Evolutionary conservation across 129 eudicot genomes (phyloP), one percentile per base, ranked within the genome.

Genomic region (Arctium minus): DNA sequence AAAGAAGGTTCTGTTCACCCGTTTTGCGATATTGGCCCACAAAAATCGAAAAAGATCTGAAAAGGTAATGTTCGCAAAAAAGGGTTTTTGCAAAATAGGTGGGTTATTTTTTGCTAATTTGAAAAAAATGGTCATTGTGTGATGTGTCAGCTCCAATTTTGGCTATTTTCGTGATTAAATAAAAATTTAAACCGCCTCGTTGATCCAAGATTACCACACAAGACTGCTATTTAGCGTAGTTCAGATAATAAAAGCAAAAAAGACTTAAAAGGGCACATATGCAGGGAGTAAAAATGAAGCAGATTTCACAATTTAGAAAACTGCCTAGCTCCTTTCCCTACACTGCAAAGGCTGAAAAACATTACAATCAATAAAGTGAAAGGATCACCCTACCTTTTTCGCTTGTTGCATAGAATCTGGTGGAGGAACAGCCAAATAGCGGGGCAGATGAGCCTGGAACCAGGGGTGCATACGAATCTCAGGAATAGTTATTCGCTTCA

Each of bases 401-500:
- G 97, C 98, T 88, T 95, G 98, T 76, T 95, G 97, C 86, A 88
- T 81, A 73, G 98, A 87, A 90, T 95, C 98, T 31, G 98, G 98
- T 37, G 98, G 97, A 40, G 97, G 94, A 72, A 92, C 98, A 39
- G 98, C 98, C 73, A 95, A 79, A 84, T 95, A 95, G 68, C 97
- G 92, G 5, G 98, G 97, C n/a, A 95, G 97, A 90, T 89, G 98
- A 87, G 94, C 92, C 84, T 91, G 97, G 85, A 95, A 95, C 98
- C 98, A 95, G 9, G 89, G 88, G 86, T 95, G 97, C 73, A 81
- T 73, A 77, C 98, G 93, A 76, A 95, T 89, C 73, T 92, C 98
- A 27, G 97, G 97, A 80, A 95, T 95, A 38, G 97, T 92, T 86
- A 95, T 88, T 36, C 97, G 88, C 81, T 95, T 95, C 97, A 91